Base-by-base conservation (phyloP, 2,329 filamentous ascomycete species). In the Pseudogymnoascus sp. region DNA sequence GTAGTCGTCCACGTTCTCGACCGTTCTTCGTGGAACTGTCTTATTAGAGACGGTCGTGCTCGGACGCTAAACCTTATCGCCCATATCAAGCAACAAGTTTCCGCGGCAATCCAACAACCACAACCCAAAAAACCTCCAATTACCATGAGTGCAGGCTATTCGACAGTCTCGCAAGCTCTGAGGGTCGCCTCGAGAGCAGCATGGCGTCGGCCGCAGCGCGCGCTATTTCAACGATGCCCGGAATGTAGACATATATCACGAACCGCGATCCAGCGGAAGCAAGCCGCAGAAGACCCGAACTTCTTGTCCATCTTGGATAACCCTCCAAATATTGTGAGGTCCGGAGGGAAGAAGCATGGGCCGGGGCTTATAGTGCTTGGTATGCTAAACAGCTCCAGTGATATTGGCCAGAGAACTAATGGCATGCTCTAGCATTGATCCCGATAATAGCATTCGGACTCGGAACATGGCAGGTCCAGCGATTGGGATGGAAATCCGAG, bases 381-480 rank as follows among this genome's bases (percentile, higher is more conserved):
- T 89, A 74, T 37, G 71, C 35, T 14, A 25, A 50, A 25, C 63
- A 36, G 9, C 47, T 25, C 33, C 36, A 12, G 30, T 4, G 2
- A 41, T n/a, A 38, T 57, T 30, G 37, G n/a, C 60, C 33, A 61
- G 58, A 60, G 59, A 36, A 59, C 33, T 36, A 36, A 30, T 18
- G 36, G 35, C 15, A 11, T 39, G 1, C 60, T 59, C 50, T 53
- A 73, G 71, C 71, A 62, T 63, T 96, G 59, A 97, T 99, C 69
- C 94, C 94, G 57, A 75, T 96, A 63, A 97, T 92, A 1, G 91
- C 94, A 9, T 96, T 99, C 74, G 78, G 80, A 60, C 85, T 99
- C 14, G 94, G 94, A 30, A 90, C 90, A 65, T 99, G 94, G 94
- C 94, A 99, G 73, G 89, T 99, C 60, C 85, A 96, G 73, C 88